Evolutionary conservation across 768 basidiomycete genomes (phyloP), one percentile per base, ranked within the genome.

Genomic region (Termitomyces sp.): DNA sequence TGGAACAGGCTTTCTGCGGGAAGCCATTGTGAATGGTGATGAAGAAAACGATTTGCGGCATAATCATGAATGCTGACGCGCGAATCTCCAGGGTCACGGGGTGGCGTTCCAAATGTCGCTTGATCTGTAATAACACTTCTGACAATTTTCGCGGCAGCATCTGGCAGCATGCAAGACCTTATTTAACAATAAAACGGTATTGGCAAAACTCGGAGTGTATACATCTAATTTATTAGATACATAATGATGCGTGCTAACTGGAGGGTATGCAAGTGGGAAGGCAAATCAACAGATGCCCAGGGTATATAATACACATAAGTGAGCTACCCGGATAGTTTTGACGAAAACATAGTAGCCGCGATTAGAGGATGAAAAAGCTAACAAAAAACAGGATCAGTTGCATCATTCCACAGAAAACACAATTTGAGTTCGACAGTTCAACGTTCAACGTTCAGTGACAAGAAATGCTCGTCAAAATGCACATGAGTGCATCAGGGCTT

Each of bases 401-500:
- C 24, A 9, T 18, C 22, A 18, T 10, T 50, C 49, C 36, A 24
- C 9, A n/a, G 1, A 20, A n/a, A 40, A 39, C 37, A 39, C 27
- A n/a, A 33, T 33, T 3, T 13, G n/a, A 47, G 18, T 47, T 34
- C 10, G 7, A 18, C 1, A n/a, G n/a, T n/a, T n/a, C n/a, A n/a
- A n/a, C n/a, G n/a, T n/a, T n/a, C n/a, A n/a, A 36, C 18, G 16
- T 26, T 37, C 18, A n/a, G 10, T 14, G 18, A 27, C 10, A 44
- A 48, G 16, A 37, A 32, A 56, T 56, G 46, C 57, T 58, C 54
- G 4, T 55, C 57, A 55, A 56, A n/a, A 34, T 40, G 32, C 22
- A 40, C 13, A 37, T 4, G 46, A 24, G 33, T 32, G 46, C 54
- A 52, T 69, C 63, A 61, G 64, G 63, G 66, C 64, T 69, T 65